Evolutionary conservation across 2,329 filamentous ascomycete genomes (phyloP).

Genomic region (Fusarium sp.): DNA sequence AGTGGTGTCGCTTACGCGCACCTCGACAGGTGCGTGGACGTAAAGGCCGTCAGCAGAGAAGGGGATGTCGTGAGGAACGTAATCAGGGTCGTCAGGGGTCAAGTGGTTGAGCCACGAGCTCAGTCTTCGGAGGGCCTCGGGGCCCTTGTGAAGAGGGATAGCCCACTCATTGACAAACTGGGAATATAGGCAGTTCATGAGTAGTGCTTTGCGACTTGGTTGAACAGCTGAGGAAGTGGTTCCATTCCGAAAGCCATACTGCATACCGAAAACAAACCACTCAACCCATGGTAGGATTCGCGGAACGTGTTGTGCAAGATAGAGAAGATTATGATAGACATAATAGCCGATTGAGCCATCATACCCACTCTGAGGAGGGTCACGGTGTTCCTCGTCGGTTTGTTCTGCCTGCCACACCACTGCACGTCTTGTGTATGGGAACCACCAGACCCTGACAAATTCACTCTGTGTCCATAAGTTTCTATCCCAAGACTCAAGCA

Average conservation of each 20-base stretch:
- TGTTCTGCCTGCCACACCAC: conserved; percentile 91
- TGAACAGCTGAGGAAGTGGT: conserved; percentile 78
- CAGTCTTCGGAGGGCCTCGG: conserved; percentile 84
- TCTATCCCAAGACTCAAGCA: conserved; percentile 76
- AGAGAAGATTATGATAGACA: conserved; percentile 91
- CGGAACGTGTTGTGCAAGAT: conserved; percentile 79
- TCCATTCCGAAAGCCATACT: conserved; percentile 87
- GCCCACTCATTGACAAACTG: conserved; percentile 99
- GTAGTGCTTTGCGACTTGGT: conserved; percentile 78
- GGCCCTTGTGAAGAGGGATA: conserved; percentile 83
- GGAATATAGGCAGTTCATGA: conserved; percentile 98
- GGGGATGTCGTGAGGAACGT: conserved; percentile 75
- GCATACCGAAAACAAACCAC: conserved; percentile 97
- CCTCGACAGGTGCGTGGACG: conserved; percentile 90
- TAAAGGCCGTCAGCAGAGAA: conserved; percentile 82
- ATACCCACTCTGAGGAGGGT: conserved; percentile 78
- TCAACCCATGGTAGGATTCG: conserved; percentile 87
- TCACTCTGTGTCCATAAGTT: conserved; percentile 85
- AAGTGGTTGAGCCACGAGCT: conserved; percentile 82
- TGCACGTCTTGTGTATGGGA: conserved; percentile 88
- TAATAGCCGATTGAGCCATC: conserved; percentile 85
- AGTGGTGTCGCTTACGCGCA: conserved; percentile 81
- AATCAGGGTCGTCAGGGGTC: conserved; percentile 68
- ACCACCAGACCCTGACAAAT: conserved; percentile 97
- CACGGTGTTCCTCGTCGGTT: conserved; percentile 68